Evolutionary conservation across 1,284 basidiomycete genomes (phyloP).

Genomic region (Jaminaea rosea): DNA sequence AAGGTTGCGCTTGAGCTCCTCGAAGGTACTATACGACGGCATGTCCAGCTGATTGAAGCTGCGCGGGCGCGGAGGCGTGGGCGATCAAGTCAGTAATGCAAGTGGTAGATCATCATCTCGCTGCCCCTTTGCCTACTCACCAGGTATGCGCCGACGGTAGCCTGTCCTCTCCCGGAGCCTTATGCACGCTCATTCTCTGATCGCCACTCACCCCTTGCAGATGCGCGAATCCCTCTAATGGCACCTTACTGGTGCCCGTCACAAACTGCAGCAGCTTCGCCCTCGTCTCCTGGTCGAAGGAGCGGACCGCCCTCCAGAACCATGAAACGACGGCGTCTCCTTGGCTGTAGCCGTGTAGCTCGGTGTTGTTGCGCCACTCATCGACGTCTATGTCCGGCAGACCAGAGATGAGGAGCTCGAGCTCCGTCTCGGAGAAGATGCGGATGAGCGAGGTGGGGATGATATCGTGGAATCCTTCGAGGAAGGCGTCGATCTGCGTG

Average conservation of each 20-base stretch:
- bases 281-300: conserved; percentile 90
- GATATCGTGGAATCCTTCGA: conserved; percentile 89
- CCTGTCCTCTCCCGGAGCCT: conserved; percentile 76
- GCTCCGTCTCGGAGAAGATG: conserved; percentile 89
- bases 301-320: conserved; percentile 98
- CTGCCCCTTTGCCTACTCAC: no score
- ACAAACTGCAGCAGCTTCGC: conserved; percentile 84
- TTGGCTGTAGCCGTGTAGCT: conserved; percentile 68
- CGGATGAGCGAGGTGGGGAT: conserved; percentile 58
- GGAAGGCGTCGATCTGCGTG: conserved; percentile 59
- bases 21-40: conserved; percentile 45
- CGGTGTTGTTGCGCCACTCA: conserved; percentile 91
- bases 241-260: conserved; percentile 81
- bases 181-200: conserved; percentile 92
- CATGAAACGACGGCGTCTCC: conserved; percentile 86
- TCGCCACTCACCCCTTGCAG: conserved; percentile 87
- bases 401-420: conserved; percentile 93
- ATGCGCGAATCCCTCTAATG: conserved; percentile 83
- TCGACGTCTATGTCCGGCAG: conserved; percentile 98
- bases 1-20: conserved; percentile 23
- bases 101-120: no score
- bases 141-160: conserved; percentile 86
- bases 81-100: not conserved
- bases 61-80: not conserved
- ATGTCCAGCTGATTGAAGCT: conserved; percentile 49